Conservation (phyloP, 306 rosid genomes). For the Medicago truncatula region DNA sequence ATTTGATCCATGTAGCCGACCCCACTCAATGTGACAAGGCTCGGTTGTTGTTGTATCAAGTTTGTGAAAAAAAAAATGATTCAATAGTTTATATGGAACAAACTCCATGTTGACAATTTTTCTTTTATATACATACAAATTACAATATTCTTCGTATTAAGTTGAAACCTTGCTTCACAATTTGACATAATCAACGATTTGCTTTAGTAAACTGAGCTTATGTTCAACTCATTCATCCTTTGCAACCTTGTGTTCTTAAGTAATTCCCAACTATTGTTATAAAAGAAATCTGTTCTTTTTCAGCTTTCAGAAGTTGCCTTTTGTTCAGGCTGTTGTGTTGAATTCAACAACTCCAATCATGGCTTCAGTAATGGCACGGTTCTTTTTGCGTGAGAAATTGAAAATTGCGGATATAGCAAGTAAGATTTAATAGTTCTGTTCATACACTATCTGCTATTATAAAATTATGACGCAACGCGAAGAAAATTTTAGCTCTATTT, state of each 20-base stretch:
- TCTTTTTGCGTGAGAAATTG: conserved; percentile 71
- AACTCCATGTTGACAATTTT: background rate
- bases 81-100: conserved; percentile 4
- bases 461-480: conserved; percentile 19
- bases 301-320: conserved; percentile 83
- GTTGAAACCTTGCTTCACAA: conserved; percentile 5
- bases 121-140: background rate
- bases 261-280: conserved; percentile 18
- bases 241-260: conserved; percentile 13
- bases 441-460: conserved; percentile 22
- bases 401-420: conserved; percentile 69
- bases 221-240: conserved; percentile 30
- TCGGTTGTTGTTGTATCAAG: too few relatives aligned
- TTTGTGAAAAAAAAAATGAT: background rate
- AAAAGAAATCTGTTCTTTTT: conserved; percentile 39
- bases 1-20: too few relatives aligned
- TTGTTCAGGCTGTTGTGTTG: conserved; percentile 69
- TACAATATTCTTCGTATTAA: conserved; percentile 2
- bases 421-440: conserved; percentile 38
- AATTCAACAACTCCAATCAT: conserved; percentile 73
- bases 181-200: conserved; percentile 11
- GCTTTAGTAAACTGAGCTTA: conserved; percentile 11
- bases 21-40: too few relatives aligned
- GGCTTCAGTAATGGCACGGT: conserved; percentile 78
- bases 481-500: conserved; percentile 2